phyloP scores from a whole-genome alignment of 179 eudicot species.

The Silene vulgaris region DNA sequence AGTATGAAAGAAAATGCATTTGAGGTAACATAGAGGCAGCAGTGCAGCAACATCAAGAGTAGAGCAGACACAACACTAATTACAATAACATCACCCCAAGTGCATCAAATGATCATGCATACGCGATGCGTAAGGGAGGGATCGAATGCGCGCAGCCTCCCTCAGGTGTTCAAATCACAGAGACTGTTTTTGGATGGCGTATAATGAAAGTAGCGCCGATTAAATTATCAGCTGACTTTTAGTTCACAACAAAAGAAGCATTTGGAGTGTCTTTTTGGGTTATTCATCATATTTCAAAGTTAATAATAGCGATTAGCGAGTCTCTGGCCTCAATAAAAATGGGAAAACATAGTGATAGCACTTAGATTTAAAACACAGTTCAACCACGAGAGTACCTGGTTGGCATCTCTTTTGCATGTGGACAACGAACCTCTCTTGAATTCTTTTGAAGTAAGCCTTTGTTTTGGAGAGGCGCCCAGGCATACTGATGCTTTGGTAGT shows the following conservation, averaged over 20 bases:
- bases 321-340: not conserved
- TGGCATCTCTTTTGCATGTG: slow-evolving; percentile 51
- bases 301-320: not conserved
- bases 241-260: not conserved
- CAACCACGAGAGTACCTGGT: slow-evolving; percentile 45
- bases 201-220: too few species aligned
- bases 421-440: slow-evolving; percentile 54
- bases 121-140: too few species aligned
- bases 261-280: not conserved
- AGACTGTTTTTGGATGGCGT: too few species aligned
- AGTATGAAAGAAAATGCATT: not conserved
- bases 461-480: slow-evolving; percentile 53
- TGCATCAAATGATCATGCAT: too few species aligned
- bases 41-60: too few species aligned
- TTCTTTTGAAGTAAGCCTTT: slow-evolving; percentile 60
- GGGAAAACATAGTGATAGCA: not conserved
- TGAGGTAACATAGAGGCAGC: not conserved
- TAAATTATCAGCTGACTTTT: too few species aligned
- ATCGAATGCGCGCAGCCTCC: too few species aligned
- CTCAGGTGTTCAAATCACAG: too few species aligned
- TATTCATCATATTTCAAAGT: not conserved
- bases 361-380: not conserved
- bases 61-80: too few species aligned
- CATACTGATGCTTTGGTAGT: slow-evolving; percentile 35
- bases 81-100: too few species aligned